phyloP scores from a whole-genome alignment of 2,329 filamentous ascomycete genomes.

The Paecilomyces sp. region DNA sequence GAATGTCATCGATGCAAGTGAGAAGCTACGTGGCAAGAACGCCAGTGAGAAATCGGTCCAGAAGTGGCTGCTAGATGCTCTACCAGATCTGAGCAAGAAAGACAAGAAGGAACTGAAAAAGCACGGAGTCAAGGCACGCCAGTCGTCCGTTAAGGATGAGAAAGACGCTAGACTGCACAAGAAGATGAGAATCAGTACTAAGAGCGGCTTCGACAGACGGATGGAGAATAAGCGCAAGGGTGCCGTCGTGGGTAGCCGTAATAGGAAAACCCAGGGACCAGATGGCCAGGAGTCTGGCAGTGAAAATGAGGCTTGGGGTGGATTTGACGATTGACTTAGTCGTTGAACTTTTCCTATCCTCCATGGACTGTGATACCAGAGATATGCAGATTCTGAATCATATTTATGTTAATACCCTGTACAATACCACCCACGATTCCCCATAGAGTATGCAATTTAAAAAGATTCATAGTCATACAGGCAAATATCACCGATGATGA shows the following conservation, averaged over 20 bases:
- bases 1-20: slow-evolving; percentile 80
- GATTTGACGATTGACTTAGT: slow-evolving; percentile 28
- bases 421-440: neutral
- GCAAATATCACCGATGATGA: neutral
- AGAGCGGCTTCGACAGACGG: slow-evolving; percentile 43
- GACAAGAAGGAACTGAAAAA: slow-evolving; percentile 77
- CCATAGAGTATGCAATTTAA: neutral
- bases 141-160: slow-evolving; percentile 35
- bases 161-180: slow-evolving; percentile 34
- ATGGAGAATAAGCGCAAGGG: slow-evolving; percentile 40
- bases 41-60: slow-evolving; percentile 56
- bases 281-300: slow-evolving; percentile 14
- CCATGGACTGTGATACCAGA: neutral
- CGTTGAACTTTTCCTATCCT: neutral
- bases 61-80: slow-evolving; percentile 79
- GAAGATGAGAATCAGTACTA: slow-evolving; percentile 63
- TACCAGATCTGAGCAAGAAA: slow-evolving; percentile 77
- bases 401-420: neutral
- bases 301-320: slow-evolving; percentile 30
- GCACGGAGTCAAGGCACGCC: slow-evolving; percentile 69
- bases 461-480: neutral
- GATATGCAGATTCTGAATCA: neutral
- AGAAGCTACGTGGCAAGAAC: slow-evolving; percentile 55
- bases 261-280: slow-evolving; percentile 18
- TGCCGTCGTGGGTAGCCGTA: slow-evolving; percentile 36